Conservation (phyloP, 2,329 filamentous ascomycete genomes). For the Stagonosporopsis cucurbitacearum region DNA sequence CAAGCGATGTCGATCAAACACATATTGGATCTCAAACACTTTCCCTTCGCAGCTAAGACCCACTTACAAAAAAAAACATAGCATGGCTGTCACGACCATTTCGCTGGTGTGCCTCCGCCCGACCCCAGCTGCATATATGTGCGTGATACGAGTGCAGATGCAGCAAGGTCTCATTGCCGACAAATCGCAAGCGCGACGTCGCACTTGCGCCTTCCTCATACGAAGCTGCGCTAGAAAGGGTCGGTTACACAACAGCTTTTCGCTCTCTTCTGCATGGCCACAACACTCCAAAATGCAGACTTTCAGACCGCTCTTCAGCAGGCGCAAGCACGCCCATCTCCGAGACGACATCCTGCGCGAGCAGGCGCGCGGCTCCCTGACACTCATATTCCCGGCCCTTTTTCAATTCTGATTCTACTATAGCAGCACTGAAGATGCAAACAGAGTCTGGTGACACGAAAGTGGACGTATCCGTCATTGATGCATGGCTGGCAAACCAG, state of each 20-base stretch:
- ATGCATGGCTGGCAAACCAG: constrained; percentile 10
- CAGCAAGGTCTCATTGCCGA: constrained; percentile 1
- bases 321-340: constrained; percentile 10
- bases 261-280: not conserved
- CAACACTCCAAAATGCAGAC: constrained; percentile 7
- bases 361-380: not conserved
- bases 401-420: not conserved
- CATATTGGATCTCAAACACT: not conserved
- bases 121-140: not conserved
- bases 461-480: constrained; percentile 8
- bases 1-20: not conserved
- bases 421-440: not conserved
- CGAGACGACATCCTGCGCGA: not conserved
- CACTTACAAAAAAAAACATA: not conserved
- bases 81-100: not conserved
- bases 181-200: constrained; percentile 3
- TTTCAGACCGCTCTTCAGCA: constrained; percentile 12
- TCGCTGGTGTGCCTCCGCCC: not conserved
- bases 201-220: not conserved
- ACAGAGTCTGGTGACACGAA: constrained; percentile 6
- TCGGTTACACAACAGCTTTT: constrained; percentile 10
- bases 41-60: not conserved
- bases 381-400: not conserved
- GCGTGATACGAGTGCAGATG: not conserved
- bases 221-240: not conserved